Percentiles rank a stretch among this genome's conserved stretches.
phyloP scores from a whole-genome alignment of 805 yeast genomes.

The Wickerhamomyces rabaulensis region DNA sequence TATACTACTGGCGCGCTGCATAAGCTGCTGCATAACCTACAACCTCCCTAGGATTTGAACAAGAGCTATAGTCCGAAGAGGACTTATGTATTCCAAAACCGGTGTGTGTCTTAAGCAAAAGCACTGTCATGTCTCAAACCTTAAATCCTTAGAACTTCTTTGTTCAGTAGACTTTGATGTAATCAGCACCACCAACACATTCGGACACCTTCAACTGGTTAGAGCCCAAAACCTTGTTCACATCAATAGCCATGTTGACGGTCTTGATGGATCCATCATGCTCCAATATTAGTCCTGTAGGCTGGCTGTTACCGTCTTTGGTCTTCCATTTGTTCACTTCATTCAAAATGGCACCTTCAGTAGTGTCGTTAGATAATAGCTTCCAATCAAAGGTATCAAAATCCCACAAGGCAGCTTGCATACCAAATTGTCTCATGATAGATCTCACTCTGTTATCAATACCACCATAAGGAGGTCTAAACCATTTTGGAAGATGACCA shows the following conservation, averaged over 20 bases:
- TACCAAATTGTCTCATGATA: conserved; percentile 77
- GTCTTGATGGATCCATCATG: conserved; percentile 74
- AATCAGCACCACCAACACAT: conserved; percentile 28
- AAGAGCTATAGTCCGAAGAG: too few species aligned
- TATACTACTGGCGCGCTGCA: too few species aligned
- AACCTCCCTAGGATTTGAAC: too few species aligned
- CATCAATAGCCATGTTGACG: conserved; percentile 61
- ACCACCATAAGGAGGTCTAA: conserved; percentile 96
- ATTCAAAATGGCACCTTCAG: conserved; percentile 45
- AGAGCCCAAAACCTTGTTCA: conserved; percentile 48
- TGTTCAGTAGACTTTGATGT: conserved; percentile 13
- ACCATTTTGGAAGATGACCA: conserved; percentile 82
- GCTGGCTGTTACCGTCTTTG: conserved; percentile 16
- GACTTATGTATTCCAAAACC: too few species aligned
- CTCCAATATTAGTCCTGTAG: conserved; percentile 69
- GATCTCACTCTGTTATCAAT: conserved; percentile 80
- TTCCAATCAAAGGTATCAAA: conserved; percentile 91
- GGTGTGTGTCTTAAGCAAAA: too few species aligned
- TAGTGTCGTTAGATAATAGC: conserved; percentile 46
- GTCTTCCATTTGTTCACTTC: conserved; percentile 53
- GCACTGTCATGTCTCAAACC: too few species aligned
- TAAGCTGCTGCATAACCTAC: too few species aligned
- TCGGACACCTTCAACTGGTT: conserved; percentile 74
- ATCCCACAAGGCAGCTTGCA: conserved; percentile 89
- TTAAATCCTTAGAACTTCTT: too few species aligned